Evolutionary conservation across 305 asterid genomes (phyloP), one percentile per base, ranked within the genome.

Genomic region (Rubia peregrina): DNA sequence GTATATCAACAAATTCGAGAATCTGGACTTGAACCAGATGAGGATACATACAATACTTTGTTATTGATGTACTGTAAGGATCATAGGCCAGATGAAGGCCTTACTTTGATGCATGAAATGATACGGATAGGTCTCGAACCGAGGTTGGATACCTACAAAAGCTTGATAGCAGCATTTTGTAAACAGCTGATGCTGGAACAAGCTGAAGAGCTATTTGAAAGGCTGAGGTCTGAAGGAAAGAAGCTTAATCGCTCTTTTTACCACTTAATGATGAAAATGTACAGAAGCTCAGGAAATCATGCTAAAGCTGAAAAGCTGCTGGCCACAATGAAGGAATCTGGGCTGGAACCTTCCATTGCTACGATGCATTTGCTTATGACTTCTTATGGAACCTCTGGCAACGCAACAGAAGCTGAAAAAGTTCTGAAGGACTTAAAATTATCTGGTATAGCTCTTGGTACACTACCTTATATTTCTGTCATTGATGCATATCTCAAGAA

Each of bases 221-320:
- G 81, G 70, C 83, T 93, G 56, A 82, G 70, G 79, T 81, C 86
- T 16, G 90, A 82, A 71, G 95, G 90, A 43, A 76, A 72, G 67
- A 86, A 79, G 70, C 75, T 90, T 70, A 77, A 93, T 73, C 87
- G 98, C 56, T 90, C 97, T 13, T 88, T 93, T 78, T 93, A 89
- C 80, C 98, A 93, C 80, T 79, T 93, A 80, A 93, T 93, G 98
- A 90, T 93, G 96, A 93, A 89, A 81, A 85, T 93, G 92, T 93
- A 89, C 71, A 78, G 98, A 86, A 86, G 73, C 71, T 84, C 85
- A 3, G 94, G 88, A 11, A 77, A 89, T 73, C 90, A 87, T 70
- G 76, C 83, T 48, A 81, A 93, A 83, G 97, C 98, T 51, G 97
- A 90, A 84, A 75, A 81, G 57, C 76, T 93, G 79, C 80, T 90